Evolutionary conservation across 2,329 filamentous ascomycete genomes (phyloP).

Genomic region (Hymenoscyphus salicellus): DNA sequence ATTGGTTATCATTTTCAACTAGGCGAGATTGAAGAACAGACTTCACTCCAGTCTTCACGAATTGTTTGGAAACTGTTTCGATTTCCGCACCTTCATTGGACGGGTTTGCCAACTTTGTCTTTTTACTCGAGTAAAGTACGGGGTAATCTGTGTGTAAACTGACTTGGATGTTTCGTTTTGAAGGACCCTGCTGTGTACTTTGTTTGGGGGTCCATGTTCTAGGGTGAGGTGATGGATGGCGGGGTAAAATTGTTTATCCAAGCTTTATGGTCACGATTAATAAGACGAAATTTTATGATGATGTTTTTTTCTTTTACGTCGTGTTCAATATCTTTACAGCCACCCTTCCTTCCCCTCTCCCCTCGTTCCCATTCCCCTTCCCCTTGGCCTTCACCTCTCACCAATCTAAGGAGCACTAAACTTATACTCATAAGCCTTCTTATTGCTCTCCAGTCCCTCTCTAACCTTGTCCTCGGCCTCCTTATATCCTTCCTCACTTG

Average conservation of each 20-base stretch:
- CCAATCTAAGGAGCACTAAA: slow-evolving; percentile 29
- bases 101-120: no score
- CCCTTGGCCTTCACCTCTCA: no score
- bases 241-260: not conserved
- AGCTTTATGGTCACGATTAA: not conserved
- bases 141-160: not conserved
- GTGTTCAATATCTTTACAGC: no score
- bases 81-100: not conserved
- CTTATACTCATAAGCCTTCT: slow-evolving; percentile 33
- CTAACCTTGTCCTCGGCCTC: slow-evolving; percentile 41
- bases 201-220: no score
- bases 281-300: not conserved
- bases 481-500: slow-evolving; percentile 47
- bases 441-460: slow-evolving; percentile 27
- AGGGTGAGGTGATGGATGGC: not conserved
- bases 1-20: not conserved
- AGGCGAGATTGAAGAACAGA: no score
- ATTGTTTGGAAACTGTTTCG: not conserved
- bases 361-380: not conserved
- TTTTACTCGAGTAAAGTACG: no score
- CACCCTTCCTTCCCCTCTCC: no score
- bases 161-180: not conserved
- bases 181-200: no score
- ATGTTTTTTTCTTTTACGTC: not conserved
- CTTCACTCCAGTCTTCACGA: not conserved